A percentile compares a stretch with the other conserved stretches of the same genome.
These are phyloP conservation scores for Xylariaceae sp. DNA, from an alignment of 2,329 filamentous ascomycete species.

Conservation along the genomic window DNA sequence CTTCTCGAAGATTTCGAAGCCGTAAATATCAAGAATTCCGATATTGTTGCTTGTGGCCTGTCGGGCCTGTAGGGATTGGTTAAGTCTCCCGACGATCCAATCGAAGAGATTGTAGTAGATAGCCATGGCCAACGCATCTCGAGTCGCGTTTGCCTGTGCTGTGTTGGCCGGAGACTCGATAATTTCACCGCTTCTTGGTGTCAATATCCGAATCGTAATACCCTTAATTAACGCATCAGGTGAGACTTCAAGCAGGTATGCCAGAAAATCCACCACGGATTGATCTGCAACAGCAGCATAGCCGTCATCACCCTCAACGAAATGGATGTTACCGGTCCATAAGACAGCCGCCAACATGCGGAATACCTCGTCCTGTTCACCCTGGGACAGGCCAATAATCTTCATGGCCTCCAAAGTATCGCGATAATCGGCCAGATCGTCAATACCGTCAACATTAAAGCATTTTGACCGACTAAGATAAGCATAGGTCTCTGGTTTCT, in stretches of 20 bases:
- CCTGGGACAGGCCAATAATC: constrained; percentile 83
- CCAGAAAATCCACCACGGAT: constrained; percentile 91
- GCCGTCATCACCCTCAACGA: constrained; percentile 84
- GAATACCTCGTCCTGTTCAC: constrained; percentile 95
- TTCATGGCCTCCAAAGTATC: constrained; percentile 95
- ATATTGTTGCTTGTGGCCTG: constrained; percentile 80
- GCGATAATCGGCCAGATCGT: constrained; percentile 84
- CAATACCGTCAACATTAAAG: constrained; percentile 89
- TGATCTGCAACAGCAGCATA: constrained; percentile 87
- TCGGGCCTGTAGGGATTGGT: constrained; percentile 80
- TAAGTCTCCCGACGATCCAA: constrained; percentile 95
- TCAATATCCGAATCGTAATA: constrained; percentile 86
- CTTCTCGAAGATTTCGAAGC: constrained; percentile 98
- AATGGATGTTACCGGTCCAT: constrained; percentile 94
- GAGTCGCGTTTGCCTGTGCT: constrained; percentile 81
- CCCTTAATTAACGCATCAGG: constrained; percentile 79
- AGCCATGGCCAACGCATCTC: constrained; percentile 91
- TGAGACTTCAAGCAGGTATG: constrained; percentile 89
- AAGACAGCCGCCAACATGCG: constrained; percentile 89
- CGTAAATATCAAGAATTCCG: constrained; percentile 97
- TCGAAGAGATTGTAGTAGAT: constrained; percentile 98
- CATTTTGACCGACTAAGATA: constrained; percentile 96
- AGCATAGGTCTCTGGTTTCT: constrained; percentile 87
- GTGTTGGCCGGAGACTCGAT: constrained; percentile 81
- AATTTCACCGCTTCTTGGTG: constrained; percentile 65